Base-by-base conservation (phyloP, 1,284 basidiomycete genomes). In the Sparassis latifolia region DNA sequence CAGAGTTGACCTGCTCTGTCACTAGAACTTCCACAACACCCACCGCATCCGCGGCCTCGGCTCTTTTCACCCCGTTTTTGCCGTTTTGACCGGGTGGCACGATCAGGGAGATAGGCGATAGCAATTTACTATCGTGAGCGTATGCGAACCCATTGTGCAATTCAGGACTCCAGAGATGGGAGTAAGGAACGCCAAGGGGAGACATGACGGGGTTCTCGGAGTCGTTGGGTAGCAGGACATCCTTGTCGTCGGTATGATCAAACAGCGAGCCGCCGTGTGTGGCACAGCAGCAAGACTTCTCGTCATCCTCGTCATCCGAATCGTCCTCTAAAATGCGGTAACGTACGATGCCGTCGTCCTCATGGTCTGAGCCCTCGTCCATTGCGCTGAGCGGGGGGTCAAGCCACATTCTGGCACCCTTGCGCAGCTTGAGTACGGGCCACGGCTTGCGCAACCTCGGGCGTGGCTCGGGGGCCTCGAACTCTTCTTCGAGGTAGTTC, bases 371-470 rank as follows among this genome's bases (percentile, higher is more conserved):
- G 5, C 54, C 59, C 9, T 51, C 49, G 45, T 61, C 59, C 27
- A 48, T 32, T 32, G 43, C 48, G n/a, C 54, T 44, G 20, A 57
- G 45, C 6, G 50, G 52, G 0, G 47, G 42, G 6, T 45, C 33
- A 27, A 48, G n/a, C 39, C 31, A 37, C 5, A 42, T 42, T 10
- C 50, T 28, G 31, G 38, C 42, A 3, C 10, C 41, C 29, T 33
- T 30, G n/a, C 48, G 50, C 28, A 61, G 42, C 49, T 54, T 57
- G 29, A 64, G 58, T 27, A 62, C 58, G 39, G 63, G 62, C 59
- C 61, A 64, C 29, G 62, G 59, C n/a, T 55, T 52, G 32, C 53
- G 48, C 5, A 55, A 48, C 37, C 58, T 57, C 27, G 61, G 61
- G 12, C 12, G 46, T 31, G 55, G 50, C 46, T 61, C 54, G 6